phyloP scores from a whole-genome alignment of 2,329 filamentous ascomycete genomes.

The Ophiocordyceps camponoti-leonardi region DNA sequence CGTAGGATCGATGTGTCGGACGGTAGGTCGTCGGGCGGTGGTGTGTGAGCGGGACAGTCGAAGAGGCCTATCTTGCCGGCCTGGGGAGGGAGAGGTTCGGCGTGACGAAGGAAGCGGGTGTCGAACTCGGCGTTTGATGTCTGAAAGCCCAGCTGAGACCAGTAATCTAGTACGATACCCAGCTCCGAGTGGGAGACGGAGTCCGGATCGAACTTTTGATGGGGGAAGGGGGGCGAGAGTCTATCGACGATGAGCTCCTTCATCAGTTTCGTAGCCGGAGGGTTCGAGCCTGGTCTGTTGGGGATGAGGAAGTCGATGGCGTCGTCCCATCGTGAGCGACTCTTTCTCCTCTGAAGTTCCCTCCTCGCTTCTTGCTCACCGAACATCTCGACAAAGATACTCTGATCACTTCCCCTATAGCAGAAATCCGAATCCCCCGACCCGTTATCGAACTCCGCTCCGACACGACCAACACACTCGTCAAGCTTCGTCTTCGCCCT shows the following conservation, averaged over 20 bases:
- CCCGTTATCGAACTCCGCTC: conserved; percentile 4
- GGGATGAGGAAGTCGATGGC: conserved; percentile 7
- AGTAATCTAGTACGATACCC: conserved; percentile 12
- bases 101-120: conserved; percentile 8
- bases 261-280: conserved; percentile 5
- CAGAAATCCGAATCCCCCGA: conserved; percentile 4
- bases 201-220: conserved; percentile 3
- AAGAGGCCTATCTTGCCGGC: conserved; percentile 6
- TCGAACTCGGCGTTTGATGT: conserved; percentile 9
- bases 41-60: conserved; percentile 7
- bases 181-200: conserved; percentile 8
- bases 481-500: conserved; percentile 8
- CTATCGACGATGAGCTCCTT: conserved; percentile 5
- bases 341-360: conserved; percentile 4
- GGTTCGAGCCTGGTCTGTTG: conserved; percentile 7
- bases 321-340: conserved; percentile 6
- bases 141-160: conserved; percentile 10
- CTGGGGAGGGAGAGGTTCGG: conserved; percentile 6
- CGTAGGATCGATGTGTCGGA: background rate
- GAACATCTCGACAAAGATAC: conserved; percentile 12
- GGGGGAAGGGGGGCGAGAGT: conserved; percentile 9
- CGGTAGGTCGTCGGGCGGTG: conserved; percentile 5
- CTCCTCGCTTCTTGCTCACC: conserved; percentile 9
- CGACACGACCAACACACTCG: conserved; percentile 4
- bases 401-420: conserved; percentile 11